Evolutionary conservation across 2,329 filamentous ascomycete genomes (phyloP), one percentile per base, ranked within the genome.

Genomic region (Bipolaris oryzae): DNA sequence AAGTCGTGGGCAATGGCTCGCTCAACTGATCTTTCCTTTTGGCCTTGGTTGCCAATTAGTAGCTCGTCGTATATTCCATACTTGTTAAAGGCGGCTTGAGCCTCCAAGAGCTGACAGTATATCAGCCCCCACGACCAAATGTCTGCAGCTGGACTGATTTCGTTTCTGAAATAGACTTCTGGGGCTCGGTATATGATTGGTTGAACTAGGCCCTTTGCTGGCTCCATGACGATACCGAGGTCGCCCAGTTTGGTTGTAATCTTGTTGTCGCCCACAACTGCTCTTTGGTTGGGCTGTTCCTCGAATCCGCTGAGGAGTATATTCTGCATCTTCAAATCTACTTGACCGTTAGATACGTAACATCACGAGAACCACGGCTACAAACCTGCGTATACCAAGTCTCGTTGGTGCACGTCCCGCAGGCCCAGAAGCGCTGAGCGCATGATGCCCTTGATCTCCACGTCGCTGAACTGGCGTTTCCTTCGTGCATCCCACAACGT

Each of bases 211-310:
- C 57, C 57, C 38, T 56, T 56, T 7, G 53, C 53, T 37, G 57
- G 57, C n/a, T 48, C 45, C 57, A 59, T 59, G 45, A 59, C 57
- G 18, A 59, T 59, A n/a, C 57, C 57, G 2, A 59, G n/a, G 35
- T 59, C 57, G 0, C 57, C 57, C 2, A 59, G 53, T 33, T 59
- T 59, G 28, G 57, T 46, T 5, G 49, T 57, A 33, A 59, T 57
- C 23, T 33, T 23, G 7, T 34, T 25, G 23, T 58, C 47, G 9
- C 35, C 45, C 7, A 55, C 41, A 1, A 44, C 21, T 13, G 44
- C 47, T 9, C 35, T 15, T 3, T 45, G 13, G 43, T 46, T 51
- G 20, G 47, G 47, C 11, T 48, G 28, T 16, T 56, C 33, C 15
- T 49, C 41, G 45, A 59, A 59, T 35, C 53, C 53, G 35, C 35